These are phyloP conservation scores for Cytidiella melzeri DNA, from an alignment of 768 basidiomycete genomes.

Conservation along the genomic window DNA sequence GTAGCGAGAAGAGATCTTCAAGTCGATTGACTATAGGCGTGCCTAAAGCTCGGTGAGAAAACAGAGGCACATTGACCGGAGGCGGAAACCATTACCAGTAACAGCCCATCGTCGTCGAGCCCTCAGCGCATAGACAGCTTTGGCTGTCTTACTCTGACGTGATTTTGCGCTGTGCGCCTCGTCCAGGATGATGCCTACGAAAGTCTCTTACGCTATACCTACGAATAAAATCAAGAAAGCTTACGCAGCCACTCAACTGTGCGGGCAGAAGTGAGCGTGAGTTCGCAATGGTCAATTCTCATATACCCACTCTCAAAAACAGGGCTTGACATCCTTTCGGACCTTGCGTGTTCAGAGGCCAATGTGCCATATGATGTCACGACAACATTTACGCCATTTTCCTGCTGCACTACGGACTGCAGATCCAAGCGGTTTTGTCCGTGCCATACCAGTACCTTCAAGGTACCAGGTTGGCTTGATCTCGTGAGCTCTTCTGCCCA, in stretches of 20 bases:
- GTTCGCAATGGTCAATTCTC: neutral
- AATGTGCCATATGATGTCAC: conserved; percentile 91
- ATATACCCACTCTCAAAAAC: conserved; percentile 61
- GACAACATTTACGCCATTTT: conserved; percentile 68
- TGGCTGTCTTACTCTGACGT: conserved; percentile 79
- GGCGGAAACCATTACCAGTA: conserved; percentile 49
- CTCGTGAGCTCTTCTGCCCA: conserved; percentile 91
- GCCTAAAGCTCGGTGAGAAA: conserved; percentile 32
- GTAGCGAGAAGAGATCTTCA: conserved; percentile 84
- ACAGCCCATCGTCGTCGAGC: conserved; percentile 86
- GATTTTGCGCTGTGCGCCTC: conserved; percentile 97
- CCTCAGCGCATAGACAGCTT: conserved; percentile 79
- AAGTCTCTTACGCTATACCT: neutral
- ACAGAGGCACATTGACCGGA: too few relatives aligned
- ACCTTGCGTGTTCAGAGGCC: conserved; percentile 79
- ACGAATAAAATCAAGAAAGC: conserved; percentile 1
- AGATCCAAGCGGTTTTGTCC: conserved; percentile 80
- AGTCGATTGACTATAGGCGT: conserved; percentile 95
- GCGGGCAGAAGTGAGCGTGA: too few relatives aligned
- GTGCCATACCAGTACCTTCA: conserved; percentile 77
- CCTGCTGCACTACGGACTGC: conserved; percentile 48
- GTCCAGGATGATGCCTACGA: conserved; percentile 60
- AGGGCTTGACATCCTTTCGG: conserved; percentile 50
- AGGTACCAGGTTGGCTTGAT: conserved; percentile 64
- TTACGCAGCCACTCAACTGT: conserved; percentile 70